These are phyloP conservation scores for Lepidium campestre DNA, from an alignment of 441 rosid genomes.

Conservation along the genomic window DNA sequence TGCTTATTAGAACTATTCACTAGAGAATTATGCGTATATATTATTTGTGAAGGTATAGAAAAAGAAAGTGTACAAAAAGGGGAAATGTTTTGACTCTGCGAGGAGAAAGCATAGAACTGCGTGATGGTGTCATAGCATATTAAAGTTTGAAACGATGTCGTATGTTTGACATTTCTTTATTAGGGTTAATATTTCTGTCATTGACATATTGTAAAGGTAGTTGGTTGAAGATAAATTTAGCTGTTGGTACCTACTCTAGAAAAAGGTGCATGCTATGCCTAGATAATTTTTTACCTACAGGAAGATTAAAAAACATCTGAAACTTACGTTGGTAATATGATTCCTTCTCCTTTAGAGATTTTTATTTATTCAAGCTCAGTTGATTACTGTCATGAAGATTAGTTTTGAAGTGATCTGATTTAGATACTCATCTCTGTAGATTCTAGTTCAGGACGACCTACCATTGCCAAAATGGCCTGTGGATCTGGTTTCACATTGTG, in stretches of 20 bases:
- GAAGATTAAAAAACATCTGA: conserved; percentile 4
- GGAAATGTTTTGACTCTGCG: not conserved
- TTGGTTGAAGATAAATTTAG: not conserved
- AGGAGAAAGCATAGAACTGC: not conserved
- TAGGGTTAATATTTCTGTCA: not conserved
- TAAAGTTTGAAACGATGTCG: not conserved
- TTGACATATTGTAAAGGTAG: not conserved
- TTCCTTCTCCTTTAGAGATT: not conserved
- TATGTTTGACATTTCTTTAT: not conserved
- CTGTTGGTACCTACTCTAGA: not conserved
- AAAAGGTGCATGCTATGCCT: not conserved
- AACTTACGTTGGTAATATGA: not conserved
- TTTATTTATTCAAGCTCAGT: not conserved
- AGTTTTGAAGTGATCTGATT: conserved; percentile 22
- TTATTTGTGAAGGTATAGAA: not conserved
- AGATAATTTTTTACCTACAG: not conserved
- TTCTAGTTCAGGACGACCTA: conserved; percentile 32
- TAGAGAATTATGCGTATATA: not conserved
- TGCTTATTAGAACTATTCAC: not conserved
- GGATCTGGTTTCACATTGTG: conserved; percentile 40
- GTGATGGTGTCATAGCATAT: not conserved
- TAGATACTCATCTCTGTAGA: conserved; percentile 30
- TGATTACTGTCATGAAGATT: not conserved
- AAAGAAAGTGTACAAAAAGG: not conserved
- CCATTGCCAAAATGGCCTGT: conserved; percentile 32